Conservation (phyloP, 768 basidiomycete species). For the Mycena filopes region DNA sequence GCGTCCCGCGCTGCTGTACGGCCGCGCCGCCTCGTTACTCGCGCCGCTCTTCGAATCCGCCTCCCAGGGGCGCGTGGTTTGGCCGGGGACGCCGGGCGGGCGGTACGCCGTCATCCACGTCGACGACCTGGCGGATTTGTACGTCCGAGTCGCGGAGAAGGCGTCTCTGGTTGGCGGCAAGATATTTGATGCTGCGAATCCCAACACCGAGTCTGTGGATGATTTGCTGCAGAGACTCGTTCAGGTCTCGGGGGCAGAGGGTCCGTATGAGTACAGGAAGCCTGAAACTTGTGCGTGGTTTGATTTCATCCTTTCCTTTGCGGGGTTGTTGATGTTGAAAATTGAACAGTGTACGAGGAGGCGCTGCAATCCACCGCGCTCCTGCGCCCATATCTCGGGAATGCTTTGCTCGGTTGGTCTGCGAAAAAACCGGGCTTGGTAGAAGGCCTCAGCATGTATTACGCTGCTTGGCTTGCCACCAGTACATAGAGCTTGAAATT, state of each 20-base stretch:
- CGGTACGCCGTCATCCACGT: slow-evolving; percentile 48
- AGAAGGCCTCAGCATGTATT: slow-evolving; percentile 57
- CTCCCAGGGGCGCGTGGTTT: slow-evolving; percentile 38
- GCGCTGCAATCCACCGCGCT: slow-evolving; percentile 45
- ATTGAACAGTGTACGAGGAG: slow-evolving; percentile 48
- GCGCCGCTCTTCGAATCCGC: slow-evolving; percentile 45
- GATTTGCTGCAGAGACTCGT: slow-evolving; percentile 52
- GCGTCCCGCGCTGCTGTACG: slow-evolving; percentile 56
- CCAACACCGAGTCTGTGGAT: slow-evolving; percentile 50
- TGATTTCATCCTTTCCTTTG: no score
- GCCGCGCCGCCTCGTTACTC: slow-evolving; percentile 50
- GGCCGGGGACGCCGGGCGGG: slow-evolving; percentile 29
- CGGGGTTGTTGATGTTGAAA: background rate
- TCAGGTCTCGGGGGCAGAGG: slow-evolving; percentile 48
- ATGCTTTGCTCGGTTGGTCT: slow-evolving; percentile 55
- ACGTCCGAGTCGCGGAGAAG: slow-evolving; percentile 51
- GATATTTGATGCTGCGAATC: slow-evolving; percentile 55
- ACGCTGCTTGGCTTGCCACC: slow-evolving; percentile 40
- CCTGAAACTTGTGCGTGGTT: slow-evolving; percentile 48
- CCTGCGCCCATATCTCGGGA: slow-evolving; percentile 50
- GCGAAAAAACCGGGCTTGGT: slow-evolving; percentile 53
- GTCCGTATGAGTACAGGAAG: slow-evolving; percentile 45
- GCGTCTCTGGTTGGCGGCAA: slow-evolving; percentile 47
- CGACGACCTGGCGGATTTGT: slow-evolving; percentile 60
- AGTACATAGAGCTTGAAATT: no score